phyloP scores from a whole-genome alignment of 306 rosid genomes.

The Oxytropis ochrocephala region DNA sequence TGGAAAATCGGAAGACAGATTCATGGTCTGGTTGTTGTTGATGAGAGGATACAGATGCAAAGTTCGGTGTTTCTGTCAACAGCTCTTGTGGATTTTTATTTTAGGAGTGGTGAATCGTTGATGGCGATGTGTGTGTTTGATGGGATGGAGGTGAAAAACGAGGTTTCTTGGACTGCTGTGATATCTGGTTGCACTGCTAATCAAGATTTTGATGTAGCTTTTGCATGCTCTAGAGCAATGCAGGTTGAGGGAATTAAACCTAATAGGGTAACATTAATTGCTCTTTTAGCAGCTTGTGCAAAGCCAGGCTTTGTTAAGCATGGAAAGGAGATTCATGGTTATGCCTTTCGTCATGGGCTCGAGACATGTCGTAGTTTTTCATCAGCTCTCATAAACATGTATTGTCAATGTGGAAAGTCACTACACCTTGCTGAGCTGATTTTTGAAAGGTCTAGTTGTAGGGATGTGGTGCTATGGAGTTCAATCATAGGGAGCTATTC shows the following conservation, averaged over 20 bases:
- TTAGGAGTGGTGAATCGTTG: slow-evolving; percentile 32
- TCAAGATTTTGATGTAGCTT: slow-evolving; percentile 32
- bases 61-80: slow-evolving; percentile 46
- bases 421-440: slow-evolving; percentile 36
- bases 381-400: slow-evolving; percentile 55
- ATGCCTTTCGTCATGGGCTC: slow-evolving; percentile 44
- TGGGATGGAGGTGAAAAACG: slow-evolving; percentile 47
- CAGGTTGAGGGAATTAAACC: slow-evolving; percentile 43
- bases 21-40: slow-evolving; percentile 45
- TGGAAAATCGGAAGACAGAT: slow-evolving; percentile 44
- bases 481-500: slow-evolving; percentile 48
- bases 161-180: slow-evolving; percentile 66
- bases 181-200: slow-evolving; percentile 46
- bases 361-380: slow-evolving; percentile 42
- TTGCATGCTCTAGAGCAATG: slow-evolving; percentile 45
- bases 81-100: slow-evolving; percentile 54
- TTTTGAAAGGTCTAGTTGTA: slow-evolving; percentile 37
- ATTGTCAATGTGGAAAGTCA: slow-evolving; percentile 33
- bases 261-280: slow-evolving; percentile 45
- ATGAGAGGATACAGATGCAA: slow-evolving; percentile 29
- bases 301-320: slow-evolving; percentile 28
- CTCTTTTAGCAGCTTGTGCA: slow-evolving; percentile 51
- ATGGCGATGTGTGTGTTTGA: slow-evolving; percentile 44
- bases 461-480: slow-evolving; percentile 71
- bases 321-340: slow-evolving; percentile 57